Conservation (phyloP, 805 yeast species). For the Candida easanensis region DNA sequence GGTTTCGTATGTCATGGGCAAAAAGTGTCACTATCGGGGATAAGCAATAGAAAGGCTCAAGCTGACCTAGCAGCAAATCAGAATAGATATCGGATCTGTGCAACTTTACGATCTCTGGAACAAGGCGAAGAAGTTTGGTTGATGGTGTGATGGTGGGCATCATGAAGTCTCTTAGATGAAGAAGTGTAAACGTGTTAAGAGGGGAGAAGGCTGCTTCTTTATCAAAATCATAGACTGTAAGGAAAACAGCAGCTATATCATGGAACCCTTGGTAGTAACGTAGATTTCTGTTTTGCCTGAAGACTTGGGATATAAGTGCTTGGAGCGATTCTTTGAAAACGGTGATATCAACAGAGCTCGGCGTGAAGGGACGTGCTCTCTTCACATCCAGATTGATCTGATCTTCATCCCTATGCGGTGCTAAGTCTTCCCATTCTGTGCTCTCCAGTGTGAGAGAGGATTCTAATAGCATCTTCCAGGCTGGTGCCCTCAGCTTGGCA, state of each 20-base stretch:
- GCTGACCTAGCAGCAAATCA: slow-evolving; percentile 32
- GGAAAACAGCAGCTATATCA: slow-evolving; percentile 71
- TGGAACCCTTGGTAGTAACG: slow-evolving; percentile 92
- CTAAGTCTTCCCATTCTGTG: not conserved
- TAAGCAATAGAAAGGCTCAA: slow-evolving; percentile 65
- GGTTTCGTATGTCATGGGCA: slow-evolving; percentile 61
- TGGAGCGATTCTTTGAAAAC: slow-evolving; percentile 25
- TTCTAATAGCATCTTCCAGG: not conserved
- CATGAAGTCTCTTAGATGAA: slow-evolving; percentile 83
- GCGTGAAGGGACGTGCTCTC: slow-evolving; percentile 57
- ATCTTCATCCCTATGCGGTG: slow-evolving; percentile 61
- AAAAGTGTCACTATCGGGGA: slow-evolving; percentile 77
- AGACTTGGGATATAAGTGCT: slow-evolving; percentile 46
- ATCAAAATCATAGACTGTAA: slow-evolving; percentile 46
- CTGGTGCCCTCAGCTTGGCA: not conserved
- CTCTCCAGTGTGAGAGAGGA: not conserved
- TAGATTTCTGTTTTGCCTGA: slow-evolving; percentile 59
- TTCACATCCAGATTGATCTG: slow-evolving; percentile 80
- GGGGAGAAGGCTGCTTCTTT: slow-evolving; percentile 26
- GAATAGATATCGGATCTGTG: slow-evolving; percentile 45
- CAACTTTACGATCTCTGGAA: slow-evolving; percentile 56
- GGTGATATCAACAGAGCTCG: slow-evolving; percentile 23
- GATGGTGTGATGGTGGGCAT: slow-evolving; percentile 65
- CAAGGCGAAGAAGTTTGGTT: slow-evolving; percentile 58
- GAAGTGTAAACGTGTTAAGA: slow-evolving; percentile 53